Evolutionary conservation across 1,284 basidiomycete species (phyloP).

Genomic region (Moesziomyces globuligerus): DNA sequence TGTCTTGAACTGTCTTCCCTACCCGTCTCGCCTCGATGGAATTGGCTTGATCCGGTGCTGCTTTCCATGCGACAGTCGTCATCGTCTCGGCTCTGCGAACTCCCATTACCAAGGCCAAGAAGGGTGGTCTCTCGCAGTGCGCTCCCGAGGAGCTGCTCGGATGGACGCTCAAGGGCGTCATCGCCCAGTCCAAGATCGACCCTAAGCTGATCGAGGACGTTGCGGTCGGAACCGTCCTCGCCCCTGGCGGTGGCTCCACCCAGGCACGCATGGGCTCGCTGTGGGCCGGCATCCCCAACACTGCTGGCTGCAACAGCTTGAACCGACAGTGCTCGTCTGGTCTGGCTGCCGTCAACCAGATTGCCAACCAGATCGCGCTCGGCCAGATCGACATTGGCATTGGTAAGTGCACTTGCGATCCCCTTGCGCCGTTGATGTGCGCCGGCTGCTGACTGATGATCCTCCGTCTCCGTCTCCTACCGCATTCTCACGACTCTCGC

Average conservation of each 20-base stretch:
- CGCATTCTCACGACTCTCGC: no score
- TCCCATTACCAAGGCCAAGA: conserved; percentile 87
- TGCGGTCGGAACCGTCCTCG: conserved; percentile 91
- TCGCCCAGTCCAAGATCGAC: conserved; percentile 73
- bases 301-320: conserved; percentile 78
- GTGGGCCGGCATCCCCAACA: conserved; percentile 84
- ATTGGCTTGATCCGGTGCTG: no score
- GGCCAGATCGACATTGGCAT: conserved; percentile 81
- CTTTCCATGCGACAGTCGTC: conserved; percentile 73
- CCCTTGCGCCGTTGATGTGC: background rate
- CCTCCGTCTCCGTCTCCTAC: no score
- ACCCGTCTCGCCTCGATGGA: background rate
- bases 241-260: conserved; percentile 86
- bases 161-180: conserved; percentile 70
- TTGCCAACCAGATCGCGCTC: conserved; percentile 83
- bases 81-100: conserved; percentile 88
- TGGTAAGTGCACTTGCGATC: conserved; percentile 68
- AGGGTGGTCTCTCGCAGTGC: conserved; percentile 87
- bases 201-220: conserved; percentile 79
- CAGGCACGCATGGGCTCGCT: conserved; percentile 94
- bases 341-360: conserved; percentile 85
- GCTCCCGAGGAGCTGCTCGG: conserved; percentile 90
- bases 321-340: conserved; percentile 92
- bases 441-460: conserved; percentile 61
- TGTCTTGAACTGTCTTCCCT: background rate